Conservation (phyloP, 2,329 filamentous ascomycete genomes). For the Alternaria sp. region DNA sequence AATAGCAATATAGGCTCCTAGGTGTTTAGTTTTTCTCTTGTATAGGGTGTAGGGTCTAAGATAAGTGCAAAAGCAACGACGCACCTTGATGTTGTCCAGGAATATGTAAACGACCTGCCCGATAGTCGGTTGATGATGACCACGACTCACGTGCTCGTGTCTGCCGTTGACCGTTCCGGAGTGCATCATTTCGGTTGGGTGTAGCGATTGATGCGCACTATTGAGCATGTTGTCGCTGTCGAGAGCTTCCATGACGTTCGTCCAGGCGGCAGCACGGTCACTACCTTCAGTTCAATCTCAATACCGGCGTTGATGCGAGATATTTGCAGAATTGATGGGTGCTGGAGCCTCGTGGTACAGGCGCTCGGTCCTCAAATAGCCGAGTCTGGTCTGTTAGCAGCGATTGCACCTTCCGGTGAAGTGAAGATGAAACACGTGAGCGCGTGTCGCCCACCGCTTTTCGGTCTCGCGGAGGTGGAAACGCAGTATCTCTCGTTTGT, state of each 20-base stretch:
- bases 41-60: background rate
- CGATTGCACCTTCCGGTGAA: conserved; percentile 5
- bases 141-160: background rate
- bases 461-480: background rate
- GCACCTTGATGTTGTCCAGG: conserved; percentile 29
- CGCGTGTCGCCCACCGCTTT: background rate
- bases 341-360: background rate
- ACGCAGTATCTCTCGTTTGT: background rate
- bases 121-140: background rate
- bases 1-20: too few relatives aligned
- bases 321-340: background rate
- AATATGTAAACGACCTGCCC: conserved; percentile 21
- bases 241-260: background rate
- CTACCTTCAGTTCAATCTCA: background rate
- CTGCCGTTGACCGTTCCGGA: background rate
- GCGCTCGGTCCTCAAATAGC: conserved; percentile 1
- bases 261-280: background rate
- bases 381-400: background rate
- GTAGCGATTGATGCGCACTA: background rate
- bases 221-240: background rate
- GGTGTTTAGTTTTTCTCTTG: too few relatives aligned
- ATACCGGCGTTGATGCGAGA: background rate
- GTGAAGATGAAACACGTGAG: conserved; percentile 15
- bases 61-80: background rate
- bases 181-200: background rate